Percentiles rank a stretch among this genome's conserved stretches.
Conservation (phyloP, 192 early-diverging fungal genomes). For the Hyaloraphidium curvatum region DNA sequence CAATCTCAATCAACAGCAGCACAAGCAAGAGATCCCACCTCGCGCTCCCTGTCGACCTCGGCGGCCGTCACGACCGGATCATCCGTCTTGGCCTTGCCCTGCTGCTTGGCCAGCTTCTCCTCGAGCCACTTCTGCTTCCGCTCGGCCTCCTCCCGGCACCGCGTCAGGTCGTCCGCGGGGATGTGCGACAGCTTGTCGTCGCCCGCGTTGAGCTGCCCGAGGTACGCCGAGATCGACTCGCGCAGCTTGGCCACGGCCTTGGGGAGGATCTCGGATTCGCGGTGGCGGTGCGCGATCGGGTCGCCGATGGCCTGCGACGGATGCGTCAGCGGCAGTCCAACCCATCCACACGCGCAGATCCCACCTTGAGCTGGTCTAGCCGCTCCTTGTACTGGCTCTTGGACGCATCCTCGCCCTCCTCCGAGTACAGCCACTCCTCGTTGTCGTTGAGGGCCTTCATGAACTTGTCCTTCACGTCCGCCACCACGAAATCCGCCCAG, state of each 20-base stretch:
- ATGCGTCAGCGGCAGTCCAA: too few species aligned
- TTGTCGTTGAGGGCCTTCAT: constrained; percentile 43
- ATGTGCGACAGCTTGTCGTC: constrained; percentile 72
- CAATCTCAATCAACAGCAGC: background rate
- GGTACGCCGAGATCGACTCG: constrained; percentile 51
- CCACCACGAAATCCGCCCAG: constrained; percentile 55
- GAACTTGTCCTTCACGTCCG: constrained; percentile 48
- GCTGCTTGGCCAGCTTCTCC: constrained; percentile 52
- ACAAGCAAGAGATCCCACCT: constrained; percentile 9
- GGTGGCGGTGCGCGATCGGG: constrained; percentile 59
- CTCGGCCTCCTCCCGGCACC: constrained; percentile 51
- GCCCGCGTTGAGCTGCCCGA: constrained; percentile 43
- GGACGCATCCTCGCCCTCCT: constrained; percentile 80
- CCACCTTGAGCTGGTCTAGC: constrained; percentile 46
- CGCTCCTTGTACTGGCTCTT: constrained; percentile 77
- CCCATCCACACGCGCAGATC: background rate
- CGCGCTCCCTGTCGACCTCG: constrained; percentile 58
- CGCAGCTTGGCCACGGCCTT: constrained; percentile 63
- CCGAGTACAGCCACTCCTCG: constrained; percentile 93
- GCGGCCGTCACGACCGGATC: constrained; percentile 43
- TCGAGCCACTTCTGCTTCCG: constrained; percentile 76
- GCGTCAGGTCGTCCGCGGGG: constrained; percentile 61
- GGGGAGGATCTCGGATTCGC: constrained; percentile 69
- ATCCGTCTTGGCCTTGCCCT: constrained; percentile 51
- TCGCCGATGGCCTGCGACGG: constrained; percentile 48